Percentiles rank a stretch among this genome's conserved stretches.
Conservation (phyloP, 108 stramenopile species). For the Skeletonema marinoi region DNA sequence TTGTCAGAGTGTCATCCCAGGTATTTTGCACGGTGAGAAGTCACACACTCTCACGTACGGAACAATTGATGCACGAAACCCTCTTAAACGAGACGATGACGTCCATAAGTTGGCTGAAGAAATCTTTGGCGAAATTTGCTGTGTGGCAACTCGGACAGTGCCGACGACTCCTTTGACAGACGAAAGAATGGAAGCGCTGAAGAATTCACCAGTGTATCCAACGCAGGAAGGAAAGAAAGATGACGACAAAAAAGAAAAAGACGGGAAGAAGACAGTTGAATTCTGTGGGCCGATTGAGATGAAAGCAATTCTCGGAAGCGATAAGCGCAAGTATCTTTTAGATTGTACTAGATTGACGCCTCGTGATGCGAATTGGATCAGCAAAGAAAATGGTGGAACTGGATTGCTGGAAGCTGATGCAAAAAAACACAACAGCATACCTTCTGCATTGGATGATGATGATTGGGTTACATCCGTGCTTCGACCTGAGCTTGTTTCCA, state of each 20-base stretch:
- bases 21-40: conserved; percentile 89
- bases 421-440: conserved; percentile 12
- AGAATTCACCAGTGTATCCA: conserved; percentile 29
- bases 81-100: conserved; percentile 72
- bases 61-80: conserved; percentile 80
- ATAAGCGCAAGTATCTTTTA: conserved; percentile 89
- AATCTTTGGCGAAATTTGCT: conserved; percentile 62
- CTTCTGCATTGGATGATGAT: conserved; percentile 65
- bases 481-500: conserved; percentile 83
- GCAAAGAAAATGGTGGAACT: conserved; percentile 70
- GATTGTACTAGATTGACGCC: conserved; percentile 93
- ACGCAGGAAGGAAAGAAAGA: conserved; percentile 40
- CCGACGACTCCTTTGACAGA: conserved; percentile 57
- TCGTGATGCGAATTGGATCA: conserved; percentile 95
- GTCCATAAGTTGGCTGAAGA: conserved; percentile 81
- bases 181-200: conserved; percentile 61
- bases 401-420: conserved; percentile 63
- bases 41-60: conserved; percentile 87
- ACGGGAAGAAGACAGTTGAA: conserved; percentile 48
- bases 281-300: conserved; percentile 87
- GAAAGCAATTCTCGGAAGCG: conserved; percentile 92
- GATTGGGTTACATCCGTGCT: conserved; percentile 80
- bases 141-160: conserved; percentile 67
- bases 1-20: conserved; percentile 91
- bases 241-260: conserved; percentile 24